Base-by-base conservation (phyloP, 352 stramenopile species). In the Pythium dissimile region DNA sequence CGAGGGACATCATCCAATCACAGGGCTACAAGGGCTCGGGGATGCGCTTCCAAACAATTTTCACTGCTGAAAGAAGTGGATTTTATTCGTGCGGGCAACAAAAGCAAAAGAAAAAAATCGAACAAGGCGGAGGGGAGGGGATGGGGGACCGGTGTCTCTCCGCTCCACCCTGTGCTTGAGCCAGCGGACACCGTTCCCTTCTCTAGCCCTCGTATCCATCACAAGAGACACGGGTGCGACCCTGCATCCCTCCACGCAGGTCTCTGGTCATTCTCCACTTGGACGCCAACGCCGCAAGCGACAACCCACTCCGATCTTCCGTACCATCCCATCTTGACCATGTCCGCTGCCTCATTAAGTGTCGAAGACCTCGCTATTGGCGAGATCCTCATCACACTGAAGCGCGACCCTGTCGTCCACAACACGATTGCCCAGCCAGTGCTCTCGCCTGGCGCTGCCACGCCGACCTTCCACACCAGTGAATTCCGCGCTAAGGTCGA, bases 301-400 rank as follows among this genome's bases (percentile, higher is more conserved):
- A n/a, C n/a, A n/a, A n/a, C n/a, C n/a, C n/a, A n/a, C n/a, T n/a
- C n/a, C n/a, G n/a, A n/a, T 34, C 38, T 66, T 32, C 11, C 18
- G 18, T 16, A 15, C 46, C 38, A 28, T 16, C 39, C 30, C 18
- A 45, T 34, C 18, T 43, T 24, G 20, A 55, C 37, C 18, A 48
- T 54, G 53, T 39, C 54, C 15, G 10, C 47, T 18, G 41, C 52
- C 13, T 26, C 38, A 1, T 65, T 90, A 45, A 88, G 62, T 50
- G 66, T 68, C 11, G 80, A 90, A 53, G 80, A 88, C 56, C 54
- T 90, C 58, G 75, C 81, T 31, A 86, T 87, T 66, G 76, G 80
- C 32, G 77, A 90, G 68, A 90, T 90, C 66, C 80, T 90, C 65
- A 83, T 90, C 62, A 83, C 80, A 24, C 76, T 90, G 50, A 87